Evolutionary conservation across 352 stramenopile genomes (phyloP).

Genomic region (Pythium plurisporium): DNA sequence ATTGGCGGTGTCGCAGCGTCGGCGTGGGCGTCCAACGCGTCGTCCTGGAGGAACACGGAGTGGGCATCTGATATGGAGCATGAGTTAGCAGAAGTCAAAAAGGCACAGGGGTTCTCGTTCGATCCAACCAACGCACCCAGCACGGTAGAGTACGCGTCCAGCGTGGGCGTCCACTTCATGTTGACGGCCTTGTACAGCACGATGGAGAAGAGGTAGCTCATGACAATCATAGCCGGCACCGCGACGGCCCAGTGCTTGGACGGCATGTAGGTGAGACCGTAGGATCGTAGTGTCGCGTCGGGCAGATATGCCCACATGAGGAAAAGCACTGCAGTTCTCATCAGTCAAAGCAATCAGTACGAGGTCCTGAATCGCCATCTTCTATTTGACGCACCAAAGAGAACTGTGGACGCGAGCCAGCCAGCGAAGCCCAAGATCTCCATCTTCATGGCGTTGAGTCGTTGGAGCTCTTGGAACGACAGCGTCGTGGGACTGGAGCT

Average conservation of each 20-base stretch:
- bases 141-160: conserved; percentile 81
- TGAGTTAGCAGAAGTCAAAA: not conserved
- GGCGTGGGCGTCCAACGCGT: conserved; percentile 36
- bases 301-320: conserved; percentile 87
- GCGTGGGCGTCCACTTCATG: conserved; percentile 58
- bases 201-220: conserved; percentile 79
- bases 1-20: conserved; percentile 67
- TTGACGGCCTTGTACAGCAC: conserved; percentile 84
- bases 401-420: conserved; percentile 73
- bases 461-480: conserved; percentile 81
- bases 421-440: conserved; percentile 86
- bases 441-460: conserved; percentile 75
- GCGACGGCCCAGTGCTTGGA: conserved; percentile 89
- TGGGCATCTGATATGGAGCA: conserved; percentile 38
- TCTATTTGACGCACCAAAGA: conserved; percentile 46
- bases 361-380: not conserved
- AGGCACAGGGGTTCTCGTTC: too few species aligned
- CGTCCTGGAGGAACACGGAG: conserved; percentile 46
- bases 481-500: conserved; percentile 24
- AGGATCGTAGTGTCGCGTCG: conserved; percentile 62
- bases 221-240: conserved; percentile 76
- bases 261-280: conserved; percentile 87
- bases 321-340: conserved; percentile 78
- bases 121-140: conserved; percentile 21
- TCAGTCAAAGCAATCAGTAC: not conserved